Evolutionary conservation across 164 flowering plant genomes (phyloP).

Genomic region (Berberis vulgaris): DNA sequence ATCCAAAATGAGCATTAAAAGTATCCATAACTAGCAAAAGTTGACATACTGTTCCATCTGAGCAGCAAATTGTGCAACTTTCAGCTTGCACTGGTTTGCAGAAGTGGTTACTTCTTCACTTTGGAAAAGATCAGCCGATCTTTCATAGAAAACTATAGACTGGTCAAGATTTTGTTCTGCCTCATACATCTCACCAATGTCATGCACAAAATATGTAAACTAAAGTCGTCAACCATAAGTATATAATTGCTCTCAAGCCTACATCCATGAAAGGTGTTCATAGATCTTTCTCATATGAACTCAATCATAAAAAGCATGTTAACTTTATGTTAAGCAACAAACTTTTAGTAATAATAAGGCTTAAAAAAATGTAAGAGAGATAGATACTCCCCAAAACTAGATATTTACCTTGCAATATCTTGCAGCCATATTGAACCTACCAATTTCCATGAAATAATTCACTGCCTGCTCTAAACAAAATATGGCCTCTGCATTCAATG

Average conservation of each 20-base stretch:
- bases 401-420: constrained; percentile 73
- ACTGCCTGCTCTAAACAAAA: constrained; percentile 63
- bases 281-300: too few relatives aligned
- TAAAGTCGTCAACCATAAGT: neutral
- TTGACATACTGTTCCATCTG: constrained; percentile 64
- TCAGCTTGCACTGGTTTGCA: constrained; percentile 79
- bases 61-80: constrained; percentile 83
- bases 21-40: neutral
- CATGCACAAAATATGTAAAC: constrained; percentile 30
- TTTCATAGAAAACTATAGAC: constrained; percentile 50
- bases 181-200: constrained; percentile 77
- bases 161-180: constrained; percentile 46
- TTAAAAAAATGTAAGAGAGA: neutral
- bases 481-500: constrained; percentile 28
- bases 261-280: too few relatives aligned
- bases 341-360: neutral
- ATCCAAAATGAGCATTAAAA: neutral
- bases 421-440: constrained; percentile 85
- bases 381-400: neutral
- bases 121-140: constrained; percentile 76
- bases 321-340: too few relatives aligned
- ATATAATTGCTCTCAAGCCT: too few relatives aligned
- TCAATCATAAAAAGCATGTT: too few relatives aligned
- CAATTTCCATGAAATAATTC: constrained; percentile 58
- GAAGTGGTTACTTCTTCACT: constrained; percentile 65